Evolutionary conservation across 176 grass and related monocot genomes (phyloP), one percentile per base, ranked within the genome.

Genomic region (Elaeis guineensis): DNA sequence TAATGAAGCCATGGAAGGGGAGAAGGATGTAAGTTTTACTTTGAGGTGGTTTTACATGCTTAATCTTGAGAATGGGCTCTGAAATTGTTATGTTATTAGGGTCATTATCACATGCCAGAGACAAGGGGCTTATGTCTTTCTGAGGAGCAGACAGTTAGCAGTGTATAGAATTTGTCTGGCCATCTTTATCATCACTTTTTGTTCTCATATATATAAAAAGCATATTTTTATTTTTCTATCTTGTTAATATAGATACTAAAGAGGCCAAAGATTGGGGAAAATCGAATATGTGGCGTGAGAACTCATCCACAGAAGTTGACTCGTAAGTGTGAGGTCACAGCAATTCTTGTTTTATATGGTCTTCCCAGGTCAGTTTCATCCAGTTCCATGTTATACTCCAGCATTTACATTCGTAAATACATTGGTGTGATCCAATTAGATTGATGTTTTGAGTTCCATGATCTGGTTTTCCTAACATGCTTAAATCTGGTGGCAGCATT

Each of bases 1-100:
- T 57, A 96, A 96, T 49, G 87, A 91, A 75, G 83, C 92, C 54
- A 91, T 96, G 92, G 87, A 96, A 96, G 92, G 86, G 51, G 92
- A 96, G 72, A 83, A 80, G 30, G 80, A 75, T 80, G 86, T 96
- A 67, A 73, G 81, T 75, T 28, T 48, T 44, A 14, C 25, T 71
- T 59, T 16, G 49, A 60, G 54, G 35, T 65, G 16, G 49, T 50
- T 54, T 54, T 62, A 11, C 35, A 54, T 20, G n/a, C 22, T 30
- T 22, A 52, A 23, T 21, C 16, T 11, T 29, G 3, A n/a, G 50
- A 25, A 21, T 15, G 22, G 24, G 5, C 72, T 67, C 9, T 56
- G 14, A 23, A 62, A 49, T 9, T 14, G 25, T 56, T 16, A 63
- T 75, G 69, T 72, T 49, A 82, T 22, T 22, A 97, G 92, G 92